Evolutionary conservation across 495 filamentous ascomycete species (phyloP), one percentile per base, ranked within the genome.

Genomic region (Margaritispora aquatica): DNA sequence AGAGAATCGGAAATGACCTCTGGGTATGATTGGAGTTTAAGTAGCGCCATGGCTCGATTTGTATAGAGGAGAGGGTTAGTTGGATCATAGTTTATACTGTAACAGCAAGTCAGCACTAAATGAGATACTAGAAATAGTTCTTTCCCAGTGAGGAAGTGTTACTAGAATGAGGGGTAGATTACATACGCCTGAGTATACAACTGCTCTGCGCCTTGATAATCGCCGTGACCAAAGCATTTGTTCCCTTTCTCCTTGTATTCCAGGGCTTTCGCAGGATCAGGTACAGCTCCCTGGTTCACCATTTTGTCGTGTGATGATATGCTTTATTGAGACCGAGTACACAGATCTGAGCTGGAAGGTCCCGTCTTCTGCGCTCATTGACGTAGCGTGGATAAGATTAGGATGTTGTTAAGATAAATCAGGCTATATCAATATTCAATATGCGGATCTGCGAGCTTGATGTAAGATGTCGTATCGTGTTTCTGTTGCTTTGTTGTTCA

Each of bases 41-140:
- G 75, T 46, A 92, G 86, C 11, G 89, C 84, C 71, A 96, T 86
- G 41, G 93, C 89, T 53, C 94, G 88, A 75, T 98, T 98, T 26
- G 93, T 95, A 77, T 85, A 91, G 50, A 88, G 76, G 2, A 81
- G 69, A 1, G 81, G 77, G 66, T 88, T 88, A 7, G 66, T 72
- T 5, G 79, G 73, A 69, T 91, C 83, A 54, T 77, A 75, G 57
- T 81, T 77, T 44, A 90, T 82, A 20, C 74, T 67, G 36, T 57
- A 13, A 1, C 29, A 24, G 26, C 10, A 29, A 21, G 36, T 50
- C 26, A 26, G 21, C n/a, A n/a, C n/a, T n/a, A n/a, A n/a, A n/a
- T n/a, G n/a, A n/a, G n/a, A n/a, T n/a, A n/a, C n/a, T n/a, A n/a
- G n/a, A n/a, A n/a, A n/a, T n/a, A n/a, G n/a, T n/a, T n/a, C n/a